Evolutionary conservation across 257 asterid species (phyloP), one percentile per base, ranked within the genome.

Genomic region (Jacaranda mimosifolia): DNA sequence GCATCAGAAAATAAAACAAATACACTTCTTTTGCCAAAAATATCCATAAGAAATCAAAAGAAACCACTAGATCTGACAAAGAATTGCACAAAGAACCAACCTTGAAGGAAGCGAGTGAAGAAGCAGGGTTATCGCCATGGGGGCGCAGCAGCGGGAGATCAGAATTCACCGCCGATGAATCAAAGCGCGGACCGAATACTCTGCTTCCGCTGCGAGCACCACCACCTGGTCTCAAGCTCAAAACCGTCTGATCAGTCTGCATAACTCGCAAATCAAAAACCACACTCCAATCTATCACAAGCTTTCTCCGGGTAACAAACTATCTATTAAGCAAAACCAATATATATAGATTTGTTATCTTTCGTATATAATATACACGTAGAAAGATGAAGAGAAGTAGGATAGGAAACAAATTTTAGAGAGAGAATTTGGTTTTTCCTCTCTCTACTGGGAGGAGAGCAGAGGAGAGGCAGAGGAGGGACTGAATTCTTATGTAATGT

Each of bases 211-310:
- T 83, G 83, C 91, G 91, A 83, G 72, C 80, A 81, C 92, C 92
- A 26, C 92, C 95, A 68, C 92, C 92, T 72, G 92, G 95, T 86
- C 95, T 86, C 86, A 90, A 87, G 83, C 89, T 90, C 85, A 90
- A 78, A 63, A 78, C 86, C 59, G 87, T 83, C 82, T 83, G 89
- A 90, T 90, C 90, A 78, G 95, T 74, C 90, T 85, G 90, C 94
- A 89, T 89, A 84, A 79, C 89, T 86, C 65, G 60, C 80, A 63
- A 73, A 78, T 80, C 81, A n/a, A 63, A 77, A 76, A 52, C 48
- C 48, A 32, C 32, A 62, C 65, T 65, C 78, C 51, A 81, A 84
- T 78, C 64, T 62, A 65, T 59, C 66, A 51, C 78, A 79, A 78
- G 26, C 67, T 72, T 14, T 46, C 9, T n/a, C 36, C 39, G 36